Percentiles rank a stretch among this genome's conserved stretches.
Evolutionary conservation across 805 yeast species (phyloP).

Genomic region (Schizosaccharomyces osmophilus): DNA sequence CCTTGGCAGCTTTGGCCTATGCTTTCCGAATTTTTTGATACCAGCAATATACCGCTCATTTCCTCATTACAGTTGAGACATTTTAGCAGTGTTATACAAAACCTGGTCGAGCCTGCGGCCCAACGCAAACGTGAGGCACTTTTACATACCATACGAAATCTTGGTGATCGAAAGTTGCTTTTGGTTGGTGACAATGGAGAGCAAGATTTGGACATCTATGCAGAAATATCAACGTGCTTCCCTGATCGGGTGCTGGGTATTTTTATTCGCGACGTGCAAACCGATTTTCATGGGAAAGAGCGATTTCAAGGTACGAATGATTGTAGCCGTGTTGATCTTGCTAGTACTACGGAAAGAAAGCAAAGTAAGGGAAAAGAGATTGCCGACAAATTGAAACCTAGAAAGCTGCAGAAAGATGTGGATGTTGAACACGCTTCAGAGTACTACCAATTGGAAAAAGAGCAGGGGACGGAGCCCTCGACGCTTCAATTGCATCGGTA

Average conservation of each 20-base stretch:
- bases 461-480: background rate
- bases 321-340: background rate
- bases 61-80: constrained; percentile 60
- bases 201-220: constrained; percentile 77
- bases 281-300: constrained; percentile 2
- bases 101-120: constrained; percentile 67
- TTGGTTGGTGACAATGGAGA: constrained; percentile 92
- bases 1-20: constrained; percentile 71
- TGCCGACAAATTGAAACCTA: too few relatives aligned
- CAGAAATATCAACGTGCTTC: constrained; percentile 32
- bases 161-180: constrained; percentile 52
- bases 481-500: background rate
- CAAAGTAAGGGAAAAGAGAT: too few relatives aligned
- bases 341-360: background rate
- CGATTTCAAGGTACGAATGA: background rate
- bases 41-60: constrained; percentile 43
- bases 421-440: background rate
- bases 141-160: constrained; percentile 38
- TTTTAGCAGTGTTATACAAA: constrained; percentile 56
- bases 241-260: constrained; percentile 51
- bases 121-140: constrained; percentile 53
- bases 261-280: constrained; percentile 50
- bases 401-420: background rate
- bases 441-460: background rate
- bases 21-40: constrained; percentile 30